Evolutionary conservation across 768 basidiomycete genomes (phyloP), one percentile per base, ranked within the genome.

Genomic region (Termitomyces sp.): DNA sequence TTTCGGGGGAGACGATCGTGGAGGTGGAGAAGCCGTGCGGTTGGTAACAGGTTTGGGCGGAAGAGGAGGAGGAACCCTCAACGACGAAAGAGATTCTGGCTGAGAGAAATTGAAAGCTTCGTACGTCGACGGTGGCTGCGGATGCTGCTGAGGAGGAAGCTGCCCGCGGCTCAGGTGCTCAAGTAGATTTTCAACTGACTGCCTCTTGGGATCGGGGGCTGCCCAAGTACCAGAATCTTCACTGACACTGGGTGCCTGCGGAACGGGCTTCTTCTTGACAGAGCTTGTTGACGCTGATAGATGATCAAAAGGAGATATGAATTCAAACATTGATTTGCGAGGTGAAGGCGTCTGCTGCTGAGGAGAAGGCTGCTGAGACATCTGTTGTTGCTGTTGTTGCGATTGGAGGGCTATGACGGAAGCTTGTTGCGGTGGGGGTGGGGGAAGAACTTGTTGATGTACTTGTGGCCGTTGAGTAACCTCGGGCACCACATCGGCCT

Each of bases 251-350:
- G 78, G 56, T 16, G 77, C 58, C 43, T 74, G 72, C 43, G 84
- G 87, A 3, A 81, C 80, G 18, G 87, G 83, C 66, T 89, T 90
- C 67, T 90, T 89, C 75, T 87, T 88, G 52, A 79, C 67, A 16
- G 76, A 52, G 39, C 67, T 65, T 0, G 80, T 58, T 33, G 79
- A 65, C n/a, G 77, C 71, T 7, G 83, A 77, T 43, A 93, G 78
- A 23, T 88, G 90, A 61, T 94, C 91, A 61, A 93, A 92, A 2
- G 91, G 86, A 46, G 89, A 91, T 47, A 87, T 78, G 57, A 89
- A 93, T 36, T 92, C 89, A 61, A 94, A 94, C 80, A 91, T 83
- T 46, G 89, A 88, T 68, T 88, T 86, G 62, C 84, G 86, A 22
- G 86, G 80, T 39, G 87, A 85, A 29, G 89, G 81, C 0, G 86